phyloP scores from a whole-genome alignment of 1,284 basidiomycete genomes.

The Hemileia vastatrix region DNA sequence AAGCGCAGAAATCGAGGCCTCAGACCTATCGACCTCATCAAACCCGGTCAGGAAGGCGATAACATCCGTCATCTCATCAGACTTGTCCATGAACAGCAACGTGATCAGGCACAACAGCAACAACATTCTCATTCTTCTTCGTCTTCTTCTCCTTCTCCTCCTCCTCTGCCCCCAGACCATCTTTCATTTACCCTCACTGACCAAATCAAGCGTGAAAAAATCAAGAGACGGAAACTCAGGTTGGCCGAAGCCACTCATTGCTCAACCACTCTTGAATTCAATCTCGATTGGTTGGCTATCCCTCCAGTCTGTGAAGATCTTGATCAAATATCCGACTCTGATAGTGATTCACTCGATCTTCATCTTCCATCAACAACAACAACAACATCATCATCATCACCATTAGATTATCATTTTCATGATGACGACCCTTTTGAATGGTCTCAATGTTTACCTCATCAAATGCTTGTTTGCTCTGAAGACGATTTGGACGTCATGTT shows the following conservation, averaged over 20 bases:
- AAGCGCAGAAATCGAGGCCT: slow-evolving; percentile 1
- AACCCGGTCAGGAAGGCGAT: slow-evolving; percentile 17
- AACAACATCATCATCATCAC: neutral
- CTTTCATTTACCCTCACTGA: no score
- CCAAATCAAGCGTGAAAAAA: no score
- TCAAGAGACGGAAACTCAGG: no score
- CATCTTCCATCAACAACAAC: slow-evolving; percentile 5
- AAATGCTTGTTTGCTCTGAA: slow-evolving; percentile 39
- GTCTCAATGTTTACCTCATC: slow-evolving; percentile 23
- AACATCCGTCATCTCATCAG: slow-evolving; percentile 17
- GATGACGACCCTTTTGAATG: no score
- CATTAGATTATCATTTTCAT: no score
- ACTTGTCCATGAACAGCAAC: slow-evolving; percentile 13
- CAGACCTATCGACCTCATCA: slow-evolving; percentile 16
- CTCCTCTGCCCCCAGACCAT: no score
- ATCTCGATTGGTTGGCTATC: no score
- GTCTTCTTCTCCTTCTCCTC: neutral
- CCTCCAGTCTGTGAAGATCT: no score
- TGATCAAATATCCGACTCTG: no score
- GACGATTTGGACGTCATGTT: slow-evolving; percentile 33
- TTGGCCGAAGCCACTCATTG: no score
- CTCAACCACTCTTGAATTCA: no score
- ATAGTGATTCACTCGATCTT: no score
- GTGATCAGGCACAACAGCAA: neutral
- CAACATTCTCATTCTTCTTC: neutral